Conservation (phyloP, 129 eudicot genomes). For the Solidago caesia region DNA sequence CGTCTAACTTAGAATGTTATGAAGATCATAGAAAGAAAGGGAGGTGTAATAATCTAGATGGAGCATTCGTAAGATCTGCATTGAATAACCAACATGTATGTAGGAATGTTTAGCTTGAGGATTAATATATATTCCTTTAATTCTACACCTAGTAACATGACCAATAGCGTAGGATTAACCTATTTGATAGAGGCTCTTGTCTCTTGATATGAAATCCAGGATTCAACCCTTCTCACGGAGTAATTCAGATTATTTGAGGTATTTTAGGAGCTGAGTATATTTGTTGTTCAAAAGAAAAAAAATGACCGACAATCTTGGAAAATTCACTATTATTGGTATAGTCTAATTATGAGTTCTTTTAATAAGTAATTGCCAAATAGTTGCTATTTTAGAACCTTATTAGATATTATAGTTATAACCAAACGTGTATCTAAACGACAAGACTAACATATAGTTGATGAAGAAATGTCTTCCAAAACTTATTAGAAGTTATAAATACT, state of each 20-base stretch:
- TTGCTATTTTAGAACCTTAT: conserved; percentile 7
- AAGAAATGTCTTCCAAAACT: conserved; percentile 6
- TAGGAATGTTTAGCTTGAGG: background rate
- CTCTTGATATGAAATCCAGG: too few species aligned
- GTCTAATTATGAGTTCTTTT: background rate
- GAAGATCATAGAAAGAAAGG: background rate
- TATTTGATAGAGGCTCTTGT: too few species aligned
- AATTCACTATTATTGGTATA: background rate
- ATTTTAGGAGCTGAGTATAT: too few species aligned
- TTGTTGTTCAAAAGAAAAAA: too few species aligned
- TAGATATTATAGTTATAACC: conserved; percentile 23
- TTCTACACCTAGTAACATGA: background rate
- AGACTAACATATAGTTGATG: conserved; percentile 34
- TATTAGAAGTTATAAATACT: conserved; percentile 17
- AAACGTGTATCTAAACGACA: conserved; percentile 43
- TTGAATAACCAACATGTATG: background rate
- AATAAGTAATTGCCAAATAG: conserved; percentile 8
- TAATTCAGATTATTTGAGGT: too few species aligned
- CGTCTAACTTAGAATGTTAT: too few species aligned
- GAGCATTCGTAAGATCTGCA: background rate
- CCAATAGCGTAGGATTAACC: background rate
- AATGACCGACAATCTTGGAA: background rate
- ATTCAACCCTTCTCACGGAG: too few species aligned
- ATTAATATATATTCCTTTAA: too few species aligned
- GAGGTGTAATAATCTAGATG: background rate